Conservation (phyloP, 345 rosid genomes). For the Mallotus nudiflorus region DNA sequence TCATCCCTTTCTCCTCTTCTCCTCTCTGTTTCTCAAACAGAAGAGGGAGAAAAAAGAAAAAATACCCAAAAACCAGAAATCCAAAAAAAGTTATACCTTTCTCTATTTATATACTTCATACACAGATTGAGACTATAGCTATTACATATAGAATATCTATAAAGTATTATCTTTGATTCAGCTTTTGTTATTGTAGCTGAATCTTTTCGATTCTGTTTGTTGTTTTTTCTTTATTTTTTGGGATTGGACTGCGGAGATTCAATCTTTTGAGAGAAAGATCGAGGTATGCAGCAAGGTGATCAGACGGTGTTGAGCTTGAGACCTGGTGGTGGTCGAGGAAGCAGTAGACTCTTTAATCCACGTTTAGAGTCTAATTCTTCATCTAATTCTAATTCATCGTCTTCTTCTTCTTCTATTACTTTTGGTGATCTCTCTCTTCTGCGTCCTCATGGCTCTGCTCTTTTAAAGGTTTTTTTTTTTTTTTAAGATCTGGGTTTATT, state of each 20-base stretch:
- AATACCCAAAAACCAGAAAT: no score
- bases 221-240: constrained; percentile 8
- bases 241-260: constrained; percentile 39
- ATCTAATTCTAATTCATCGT: constrained; percentile 26
- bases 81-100: no score
- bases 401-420: constrained; percentile 42
- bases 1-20: constrained; percentile 25
- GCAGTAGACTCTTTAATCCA: constrained; percentile 61
- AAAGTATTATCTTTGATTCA: constrained; percentile 33
- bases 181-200: constrained; percentile 36
- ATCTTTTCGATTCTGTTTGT: constrained; percentile 14
- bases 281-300: constrained; percentile 96
- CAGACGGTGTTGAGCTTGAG: constrained; percentile 95
- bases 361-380: constrained; percentile 46
- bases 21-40: constrained; percentile 41
- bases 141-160: no score
- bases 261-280: constrained; percentile 34
- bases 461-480: constrained; percentile 15
- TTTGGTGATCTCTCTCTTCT: constrained; percentile 71
- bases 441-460: constrained; percentile 69
- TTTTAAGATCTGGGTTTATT: constrained; percentile 41
- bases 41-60: constrained; percentile 58
- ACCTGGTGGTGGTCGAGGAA: constrained; percentile 97
- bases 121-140: neutral
- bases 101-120: no score